Evolutionary conservation across 768 basidiomycete genomes (phyloP).

Genomic region (Exsudoporus frostii): DNA sequence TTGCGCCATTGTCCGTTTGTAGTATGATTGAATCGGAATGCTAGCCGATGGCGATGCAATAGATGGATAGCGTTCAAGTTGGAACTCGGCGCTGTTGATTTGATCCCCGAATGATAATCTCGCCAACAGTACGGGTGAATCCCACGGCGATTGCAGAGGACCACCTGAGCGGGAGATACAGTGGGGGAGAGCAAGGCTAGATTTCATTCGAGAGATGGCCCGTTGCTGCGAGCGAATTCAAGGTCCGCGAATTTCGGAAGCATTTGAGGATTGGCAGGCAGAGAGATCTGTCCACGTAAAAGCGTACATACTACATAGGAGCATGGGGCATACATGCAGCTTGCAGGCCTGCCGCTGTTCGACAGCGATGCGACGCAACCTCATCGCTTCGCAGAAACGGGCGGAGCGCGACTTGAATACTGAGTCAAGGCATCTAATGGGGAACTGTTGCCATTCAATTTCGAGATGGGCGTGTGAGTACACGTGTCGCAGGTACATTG

Average conservation of each 20-base stretch:
- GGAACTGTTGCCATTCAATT: constrained; percentile 28
- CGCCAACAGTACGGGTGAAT: background rate
- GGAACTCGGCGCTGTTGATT: constrained; percentile 5
- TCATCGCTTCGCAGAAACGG: constrained; percentile 15
- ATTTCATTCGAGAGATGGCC: background rate
- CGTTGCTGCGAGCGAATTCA: constrained; percentile 7
- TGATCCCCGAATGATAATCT: constrained; percentile 15
- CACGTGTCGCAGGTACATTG: constrained; percentile 31
- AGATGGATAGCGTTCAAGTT: background rate
- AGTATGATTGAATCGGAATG: constrained; percentile 2
- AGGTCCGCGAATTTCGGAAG: constrained; percentile 29
- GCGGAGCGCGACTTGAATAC: constrained; percentile 4
- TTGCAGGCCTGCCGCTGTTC: constrained; percentile 1
- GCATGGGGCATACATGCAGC: constrained; percentile 3
- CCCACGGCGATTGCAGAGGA: constrained; percentile 12
- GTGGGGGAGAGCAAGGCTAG: background rate
- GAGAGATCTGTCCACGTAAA: constrained; percentile 18
- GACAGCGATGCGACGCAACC: constrained; percentile 4
- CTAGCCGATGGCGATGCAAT: constrained; percentile 17
- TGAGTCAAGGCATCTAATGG: constrained; percentile 12
- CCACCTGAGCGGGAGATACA: background rate
- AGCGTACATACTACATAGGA: constrained; percentile 5
- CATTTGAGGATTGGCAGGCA: constrained; percentile 12
- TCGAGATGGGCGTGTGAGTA: constrained; percentile 31
- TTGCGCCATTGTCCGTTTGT: background rate